Percentiles rank a stretch among this genome's conserved stretches.
phyloP scores from a whole-genome alignment of 2,329 filamentous ascomycete species.

The Colletotrichum higginsianum region DNA sequence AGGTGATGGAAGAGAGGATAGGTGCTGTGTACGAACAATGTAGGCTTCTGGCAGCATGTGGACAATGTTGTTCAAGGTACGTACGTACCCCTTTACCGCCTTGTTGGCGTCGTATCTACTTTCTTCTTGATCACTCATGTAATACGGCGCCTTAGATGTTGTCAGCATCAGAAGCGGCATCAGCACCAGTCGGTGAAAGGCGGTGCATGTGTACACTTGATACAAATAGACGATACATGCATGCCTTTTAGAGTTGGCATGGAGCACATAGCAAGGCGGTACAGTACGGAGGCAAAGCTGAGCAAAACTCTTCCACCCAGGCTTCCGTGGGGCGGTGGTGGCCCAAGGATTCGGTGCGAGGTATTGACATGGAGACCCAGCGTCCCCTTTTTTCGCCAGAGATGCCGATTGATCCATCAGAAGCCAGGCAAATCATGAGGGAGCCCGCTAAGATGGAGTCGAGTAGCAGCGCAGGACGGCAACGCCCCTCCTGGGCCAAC shows the following conservation, averaged over 20 bases:
- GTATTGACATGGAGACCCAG: slow-evolving; percentile 31
- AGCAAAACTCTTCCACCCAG: slow-evolving; percentile 21
- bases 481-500: slow-evolving; percentile 7
- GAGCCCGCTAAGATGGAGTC: slow-evolving; percentile 25
- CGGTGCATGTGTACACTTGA: neutral
- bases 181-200: neutral
- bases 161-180: neutral
- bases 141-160: neutral
- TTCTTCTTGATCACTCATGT: neutral
- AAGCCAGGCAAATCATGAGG: slow-evolving; percentile 29
- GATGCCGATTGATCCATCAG: slow-evolving; percentile 39
- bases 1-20: slow-evolving; percentile 20
- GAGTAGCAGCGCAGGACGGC: slow-evolving; percentile 29
- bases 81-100: neutral
- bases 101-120: neutral
- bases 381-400: slow-evolving; percentile 29
- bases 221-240: neutral
- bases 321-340: slow-evolving; percentile 5
- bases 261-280: neutral
- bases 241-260: slow-evolving; percentile 1
- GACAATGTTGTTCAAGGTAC: neutral
- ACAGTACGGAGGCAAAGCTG: neutral
- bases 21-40: neutral
- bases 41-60: neutral
- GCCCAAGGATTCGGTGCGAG: slow-evolving; percentile 32